Evolutionary conservation across 768 basidiomycete species (phyloP), one percentile per base, ranked within the genome.

Genomic region (Dacryopinax primogenitus): DNA sequence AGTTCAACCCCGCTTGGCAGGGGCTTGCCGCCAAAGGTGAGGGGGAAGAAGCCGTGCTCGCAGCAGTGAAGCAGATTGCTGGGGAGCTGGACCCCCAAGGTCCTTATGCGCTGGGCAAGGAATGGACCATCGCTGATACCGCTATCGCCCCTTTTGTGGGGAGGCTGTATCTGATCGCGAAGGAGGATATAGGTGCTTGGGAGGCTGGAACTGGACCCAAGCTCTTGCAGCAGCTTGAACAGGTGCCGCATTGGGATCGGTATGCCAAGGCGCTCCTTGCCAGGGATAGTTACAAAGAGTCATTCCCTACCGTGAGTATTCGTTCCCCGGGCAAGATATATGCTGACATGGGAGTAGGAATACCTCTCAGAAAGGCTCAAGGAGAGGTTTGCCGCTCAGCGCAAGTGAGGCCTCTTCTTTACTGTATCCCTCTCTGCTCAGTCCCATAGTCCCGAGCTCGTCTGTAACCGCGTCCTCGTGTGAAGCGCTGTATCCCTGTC

Each of bases 101-200:
- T 35, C 84, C 76, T 51, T 83, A 30, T 76, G 80, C 15, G 69
- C 51, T 76, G 13, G 77, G 77, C 1, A 71, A 75, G 26, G 75
- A 80, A 62, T 87, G 78, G 72, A 83, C 80, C n/a, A 80, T 82
- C 63, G 86, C 86, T 13, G 87, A 87, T 68, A 80, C 82, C 4
- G 81, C 83, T 0, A 71, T 86, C 28, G 74, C 80, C 2, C 84
- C 87, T 0, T 84, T 86, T 78, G 69, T 86, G 15, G 84, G 79
- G n/a, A 77, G 86, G 12, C 67, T 80, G 41, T 77, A 80, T 30
- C 65, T 82, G 0, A 62, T 71, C 33, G 68, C 83, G 33, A 73
- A 75, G 70, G 79, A 83, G 66, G 83, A 86, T 33, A 33, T 84
- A 23, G 84, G 85, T 0, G 75, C 73, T 23, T 87, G 74, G 68